These are phyloP conservation scores for Trichoderma simmonsii DNA, from an alignment of 2,329 filamentous ascomycete species.

Conservation along the genomic window DNA sequence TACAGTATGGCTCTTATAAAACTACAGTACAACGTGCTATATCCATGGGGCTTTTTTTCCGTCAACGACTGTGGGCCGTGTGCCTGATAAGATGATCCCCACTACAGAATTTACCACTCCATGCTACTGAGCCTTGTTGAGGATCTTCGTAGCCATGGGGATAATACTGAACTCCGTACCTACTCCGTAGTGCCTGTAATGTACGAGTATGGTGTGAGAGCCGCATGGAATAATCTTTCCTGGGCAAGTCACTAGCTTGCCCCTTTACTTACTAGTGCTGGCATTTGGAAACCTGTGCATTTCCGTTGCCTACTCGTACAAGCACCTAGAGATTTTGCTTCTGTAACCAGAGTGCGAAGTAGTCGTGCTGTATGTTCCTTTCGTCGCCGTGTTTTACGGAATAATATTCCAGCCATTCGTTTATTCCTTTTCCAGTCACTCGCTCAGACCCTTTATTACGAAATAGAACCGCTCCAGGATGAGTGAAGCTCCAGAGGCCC, in stretches of 20 bases:
- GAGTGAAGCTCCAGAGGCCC: slow-evolving; percentile 1
- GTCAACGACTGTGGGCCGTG: not conserved
- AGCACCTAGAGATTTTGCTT: not conserved
- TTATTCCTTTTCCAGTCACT: not conserved
- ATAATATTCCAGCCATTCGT: slow-evolving; percentile 1
- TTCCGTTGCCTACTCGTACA: not conserved
- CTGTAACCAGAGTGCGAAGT: not conserved
- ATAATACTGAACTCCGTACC: not conserved
- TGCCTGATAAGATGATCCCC: not conserved
- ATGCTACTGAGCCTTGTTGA: not conserved
- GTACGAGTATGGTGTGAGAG: not conserved
- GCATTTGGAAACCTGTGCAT: not conserved
- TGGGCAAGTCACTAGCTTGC: not conserved
- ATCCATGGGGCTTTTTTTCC: not conserved
- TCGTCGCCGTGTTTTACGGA: not conserved
- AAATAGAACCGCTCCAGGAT: not conserved
- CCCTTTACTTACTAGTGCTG: slow-evolving; percentile 10
- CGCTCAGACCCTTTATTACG: not conserved
- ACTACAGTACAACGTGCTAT: not conserved
- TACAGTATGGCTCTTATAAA: not conserved
- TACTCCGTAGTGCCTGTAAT: not conserved
- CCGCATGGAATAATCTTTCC: not conserved
- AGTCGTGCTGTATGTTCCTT: not conserved
- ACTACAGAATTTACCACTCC: not conserved
- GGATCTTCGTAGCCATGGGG: not conserved